Evolutionary conservation across 192 early-diverging fungal species (phyloP), one percentile per base, ranked within the genome.

Genomic region (Umbelopsis ramanniana): DNA sequence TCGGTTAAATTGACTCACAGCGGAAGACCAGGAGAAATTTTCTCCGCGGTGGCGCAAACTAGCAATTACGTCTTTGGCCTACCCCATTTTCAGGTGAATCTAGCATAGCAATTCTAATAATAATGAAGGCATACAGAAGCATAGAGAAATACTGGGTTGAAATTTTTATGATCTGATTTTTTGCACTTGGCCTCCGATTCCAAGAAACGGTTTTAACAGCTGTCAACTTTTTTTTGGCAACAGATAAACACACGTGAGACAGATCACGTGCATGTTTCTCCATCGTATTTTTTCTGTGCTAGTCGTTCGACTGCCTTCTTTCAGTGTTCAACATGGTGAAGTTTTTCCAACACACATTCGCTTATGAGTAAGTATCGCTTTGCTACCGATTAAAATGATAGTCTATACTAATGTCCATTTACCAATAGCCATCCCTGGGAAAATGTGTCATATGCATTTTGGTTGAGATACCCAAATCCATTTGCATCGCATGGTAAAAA

Each of bases 401-500:
- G 35, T 26, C 46, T 67, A 67, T 50, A 19, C 40, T 40, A 45
- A 72, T 43, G 14, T 52, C 21, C 40, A 50, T 48, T 29, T 72
- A 53, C 0, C 23, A 11, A 14, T 46, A 68, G 68, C 22, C 82
- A 91, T 72, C 86, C 90, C 46, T 96, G 94, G 94, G 84, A 86
- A 43, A 90, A 86, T 67, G 94, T 98, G 63, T 94, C 96, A 11
- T 88, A 86, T 68, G 96, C 96, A 22, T 93, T 98, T 69, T 96
- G 91, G 88, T 81, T 93, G 74, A 92, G 97, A 52, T 99, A 99
- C 83, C 98, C 98, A 53, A 99, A 99, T 79, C 98, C 98, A 26
- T 97, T 95, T 81, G 93, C 98, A 4, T 87, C 90, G 9, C 98
- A 99, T 82, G 77, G 77, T 79, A 79, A 68, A 46, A n/a, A 26